Percentiles rank a stretch among this genome's conserved stretches.
Evolutionary conservation across 2,329 filamentous ascomycete species (phyloP).

Genomic region (Pestalotiopsis sp.): DNA sequence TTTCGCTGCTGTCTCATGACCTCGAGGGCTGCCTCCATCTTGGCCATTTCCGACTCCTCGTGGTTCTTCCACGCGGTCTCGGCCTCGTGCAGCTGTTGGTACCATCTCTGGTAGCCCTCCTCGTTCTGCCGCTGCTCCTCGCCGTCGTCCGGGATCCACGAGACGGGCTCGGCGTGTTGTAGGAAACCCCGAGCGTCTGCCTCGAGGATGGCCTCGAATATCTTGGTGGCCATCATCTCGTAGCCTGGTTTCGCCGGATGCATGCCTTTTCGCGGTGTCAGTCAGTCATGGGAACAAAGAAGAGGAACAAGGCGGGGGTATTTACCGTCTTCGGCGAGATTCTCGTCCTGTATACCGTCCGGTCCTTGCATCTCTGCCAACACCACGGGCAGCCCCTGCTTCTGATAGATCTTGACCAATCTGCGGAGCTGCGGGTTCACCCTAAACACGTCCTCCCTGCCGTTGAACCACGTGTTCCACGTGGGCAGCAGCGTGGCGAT

Average conservation of each 20-base stretch:
- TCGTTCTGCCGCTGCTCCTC: conserved; percentile 33
- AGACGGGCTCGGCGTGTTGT: conserved; percentile 30
- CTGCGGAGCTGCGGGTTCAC: conserved; percentile 35
- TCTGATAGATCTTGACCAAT: conserved; percentile 31
- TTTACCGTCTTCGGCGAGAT: conserved; percentile 16
- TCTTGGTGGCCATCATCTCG: conserved; percentile 37
- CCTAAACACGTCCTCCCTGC: conserved; percentile 32
- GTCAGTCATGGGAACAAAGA: background rate
- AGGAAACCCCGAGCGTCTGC: conserved; percentile 33
- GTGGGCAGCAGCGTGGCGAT: conserved; percentile 34
- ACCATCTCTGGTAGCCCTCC: conserved; percentile 22
- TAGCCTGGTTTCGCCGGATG: conserved; percentile 35
- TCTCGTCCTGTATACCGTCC: conserved; percentile 32
- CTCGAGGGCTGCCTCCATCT: conserved; percentile 31
- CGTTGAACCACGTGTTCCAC: conserved; percentile 34
- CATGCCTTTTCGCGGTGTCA: background rate
- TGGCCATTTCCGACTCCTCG: conserved; percentile 29
- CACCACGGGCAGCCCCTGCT: conserved; percentile 32
- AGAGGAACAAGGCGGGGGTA: background rate
- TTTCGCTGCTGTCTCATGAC: conserved; percentile 21
- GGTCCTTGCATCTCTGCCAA: conserved; percentile 36
- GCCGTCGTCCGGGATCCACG: conserved; percentile 33
- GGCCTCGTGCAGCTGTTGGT: conserved; percentile 27
- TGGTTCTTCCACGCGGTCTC: conserved; percentile 26
- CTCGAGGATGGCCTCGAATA: conserved; percentile 35